A percentile compares a stretch with the other conserved stretches of the same genome.
phyloP scores from a whole-genome alignment of 495 filamentous ascomycete species.

The Antarctomyces pellizariae region DNA sequence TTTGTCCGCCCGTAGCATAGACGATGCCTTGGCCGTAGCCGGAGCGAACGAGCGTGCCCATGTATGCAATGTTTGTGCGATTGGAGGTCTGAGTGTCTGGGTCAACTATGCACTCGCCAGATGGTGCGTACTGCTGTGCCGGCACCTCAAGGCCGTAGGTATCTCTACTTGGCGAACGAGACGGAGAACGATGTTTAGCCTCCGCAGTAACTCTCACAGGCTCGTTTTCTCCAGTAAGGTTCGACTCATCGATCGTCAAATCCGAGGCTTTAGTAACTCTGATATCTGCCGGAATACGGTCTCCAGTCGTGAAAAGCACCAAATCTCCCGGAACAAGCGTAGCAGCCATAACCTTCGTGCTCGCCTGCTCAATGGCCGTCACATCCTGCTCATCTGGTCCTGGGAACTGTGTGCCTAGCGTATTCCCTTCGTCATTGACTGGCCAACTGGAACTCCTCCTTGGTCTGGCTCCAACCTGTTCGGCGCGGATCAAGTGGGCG shows the following conservation, averaged over 20 bases:
- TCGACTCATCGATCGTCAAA: slow-evolving; percentile 86
- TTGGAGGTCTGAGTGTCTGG: slow-evolving; percentile 28
- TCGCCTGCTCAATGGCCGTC: slow-evolving; percentile 41
- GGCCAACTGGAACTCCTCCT: slow-evolving; percentile 23
- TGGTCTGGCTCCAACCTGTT: slow-evolving; percentile 8
- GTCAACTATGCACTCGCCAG: slow-evolving; percentile 36
- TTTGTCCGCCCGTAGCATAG: slow-evolving; percentile 75
- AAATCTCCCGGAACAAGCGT: slow-evolving; percentile 83
- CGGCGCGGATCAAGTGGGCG: slow-evolving; percentile 64
- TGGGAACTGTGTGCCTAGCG: slow-evolving; percentile 10
- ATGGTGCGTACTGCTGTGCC: slow-evolving; percentile 26
- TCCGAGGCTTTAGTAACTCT: slow-evolving; percentile 77
- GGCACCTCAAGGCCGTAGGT: slow-evolving; percentile 11
- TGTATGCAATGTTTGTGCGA: slow-evolving; percentile 70
- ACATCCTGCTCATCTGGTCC: slow-evolving; percentile 18
- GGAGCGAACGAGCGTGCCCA: slow-evolving; percentile 90
- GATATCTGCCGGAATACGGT: slow-evolving; percentile 90
- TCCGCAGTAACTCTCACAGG: slow-evolving; percentile 56
- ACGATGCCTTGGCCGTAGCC: slow-evolving; percentile 94
- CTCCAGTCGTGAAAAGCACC: slow-evolving; percentile 81
- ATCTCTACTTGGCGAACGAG: slow-evolving; percentile 6
- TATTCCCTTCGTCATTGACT: slow-evolving; percentile 9
- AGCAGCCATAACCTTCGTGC: slow-evolving; percentile 60
- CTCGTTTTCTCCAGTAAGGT: slow-evolving; percentile 91
- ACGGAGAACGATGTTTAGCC: slow-evolving; percentile 16